These are phyloP conservation scores for Aspergillus japonicus DNA, from an alignment of 2,329 filamentous ascomycete species.

Conservation along the genomic window DNA sequence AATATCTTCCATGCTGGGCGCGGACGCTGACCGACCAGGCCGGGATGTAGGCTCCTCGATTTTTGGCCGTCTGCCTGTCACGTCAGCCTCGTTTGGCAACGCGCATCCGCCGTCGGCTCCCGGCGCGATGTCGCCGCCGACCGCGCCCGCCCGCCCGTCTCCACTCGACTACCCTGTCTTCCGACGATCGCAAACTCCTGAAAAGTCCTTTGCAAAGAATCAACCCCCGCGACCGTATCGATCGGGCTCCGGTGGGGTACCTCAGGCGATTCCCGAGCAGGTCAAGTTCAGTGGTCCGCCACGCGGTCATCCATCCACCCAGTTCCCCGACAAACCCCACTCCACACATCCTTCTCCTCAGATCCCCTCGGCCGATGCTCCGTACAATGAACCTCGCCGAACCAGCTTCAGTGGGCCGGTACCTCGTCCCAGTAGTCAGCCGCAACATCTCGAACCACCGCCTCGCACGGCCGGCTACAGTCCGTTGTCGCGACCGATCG, in stretches of 20 bases:
- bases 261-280: conserved; percentile 30
- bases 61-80: conserved; percentile 46
- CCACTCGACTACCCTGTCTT: conserved; percentile 62
- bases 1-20: conserved; percentile 69
- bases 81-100: conserved; percentile 34
- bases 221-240: conserved; percentile 36
- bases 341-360: conserved; percentile 37
- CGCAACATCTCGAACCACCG: conserved; percentile 37
- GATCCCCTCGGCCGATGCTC: conserved; percentile 33
- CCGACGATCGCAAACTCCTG: conserved; percentile 71
- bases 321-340: conserved; percentile 38
- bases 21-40: conserved; percentile 47
- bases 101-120: conserved; percentile 34
- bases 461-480: conserved; percentile 37
- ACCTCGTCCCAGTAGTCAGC: conserved; percentile 44
- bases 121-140: conserved; percentile 46
- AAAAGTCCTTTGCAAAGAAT: conserved; percentile 58
- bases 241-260: conserved; percentile 37
- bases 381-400: conserved; percentile 39
- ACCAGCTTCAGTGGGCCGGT: conserved; percentile 46
- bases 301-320: conserved; percentile 29
- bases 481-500: conserved; percentile 31
- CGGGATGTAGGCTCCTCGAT: conserved; percentile 50
- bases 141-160: conserved; percentile 42
- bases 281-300: conserved; percentile 33